These are phyloP conservation scores for Albophoma yamanashiensis DNA, from an alignment of 2,329 filamentous ascomycete species.

Conservation along the genomic window DNA sequence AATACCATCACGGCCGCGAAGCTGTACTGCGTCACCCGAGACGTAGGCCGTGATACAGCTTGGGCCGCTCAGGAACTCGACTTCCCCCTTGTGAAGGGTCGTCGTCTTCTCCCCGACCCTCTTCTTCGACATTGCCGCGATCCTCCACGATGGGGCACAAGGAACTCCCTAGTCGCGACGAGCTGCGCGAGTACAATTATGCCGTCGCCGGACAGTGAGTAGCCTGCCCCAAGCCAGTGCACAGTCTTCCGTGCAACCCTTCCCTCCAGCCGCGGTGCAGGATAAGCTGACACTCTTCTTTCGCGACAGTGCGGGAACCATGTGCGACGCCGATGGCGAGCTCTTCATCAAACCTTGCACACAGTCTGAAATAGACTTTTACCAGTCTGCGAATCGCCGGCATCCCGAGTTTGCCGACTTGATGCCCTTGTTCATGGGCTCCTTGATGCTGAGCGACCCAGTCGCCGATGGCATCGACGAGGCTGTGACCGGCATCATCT, in stretches of 20 bases:
- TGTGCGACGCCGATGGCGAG: constrained; percentile 72
- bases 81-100: neutral
- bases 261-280: neutral
- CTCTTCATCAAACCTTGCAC: constrained; percentile 95
- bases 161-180: constrained; percentile 43
- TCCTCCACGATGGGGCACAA: constrained; percentile 15
- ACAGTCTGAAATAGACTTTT: constrained; percentile 76
- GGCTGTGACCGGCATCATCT: constrained; percentile 31
- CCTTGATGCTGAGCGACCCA: constrained; percentile 55
- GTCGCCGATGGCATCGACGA: constrained; percentile 38
- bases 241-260: neutral
- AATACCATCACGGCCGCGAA: neutral
- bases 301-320: constrained; percentile 66
- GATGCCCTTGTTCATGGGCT: constrained; percentile 81
- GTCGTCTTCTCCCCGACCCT: neutral
- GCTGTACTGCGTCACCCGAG: neutral
- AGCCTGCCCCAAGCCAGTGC: neutral
- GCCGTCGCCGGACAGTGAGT: constrained; percentile 81
- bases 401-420: constrained; percentile 67
- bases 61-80: neutral
- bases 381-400: constrained; percentile 56
- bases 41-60: neutral
- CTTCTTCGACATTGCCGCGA: neutral
- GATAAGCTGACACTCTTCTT: neutral
- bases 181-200: constrained; percentile 59